A percentile compares a stretch with the other conserved stretches of the same genome.
Evolutionary conservation across 805 yeast species (phyloP).

Genomic region (Lipomyces yamadae): DNA sequence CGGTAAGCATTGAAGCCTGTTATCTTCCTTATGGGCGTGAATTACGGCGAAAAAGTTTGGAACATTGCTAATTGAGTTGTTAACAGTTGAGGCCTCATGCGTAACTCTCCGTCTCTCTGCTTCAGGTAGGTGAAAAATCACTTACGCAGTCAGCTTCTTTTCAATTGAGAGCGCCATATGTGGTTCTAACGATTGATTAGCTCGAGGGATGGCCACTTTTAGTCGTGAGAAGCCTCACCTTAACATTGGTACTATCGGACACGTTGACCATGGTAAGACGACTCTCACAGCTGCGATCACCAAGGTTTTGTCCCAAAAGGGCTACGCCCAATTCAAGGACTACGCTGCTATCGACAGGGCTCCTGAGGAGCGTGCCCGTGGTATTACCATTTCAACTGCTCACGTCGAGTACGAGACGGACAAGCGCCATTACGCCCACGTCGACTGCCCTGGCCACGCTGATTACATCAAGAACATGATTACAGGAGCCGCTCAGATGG

Average conservation of each 20-base stretch:
- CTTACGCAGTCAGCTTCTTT: neutral
- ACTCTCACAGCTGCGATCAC: slow-evolving; percentile 98
- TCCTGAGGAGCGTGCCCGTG: slow-evolving; percentile 99
- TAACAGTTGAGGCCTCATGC: slow-evolving; percentile 21
- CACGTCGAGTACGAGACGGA: slow-evolving; percentile 97
- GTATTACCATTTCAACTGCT: slow-evolving; percentile 97
- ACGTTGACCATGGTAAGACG: slow-evolving; percentile 98
- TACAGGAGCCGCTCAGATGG: slow-evolving; percentile 99
- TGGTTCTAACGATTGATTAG: neutral
- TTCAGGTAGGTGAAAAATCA: slow-evolving; percentile 10
- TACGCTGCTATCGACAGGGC: slow-evolving; percentile 94
- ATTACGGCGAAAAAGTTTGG: neutral
- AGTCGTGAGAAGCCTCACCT: slow-evolving; percentile 96
- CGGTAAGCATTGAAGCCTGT: slow-evolving; percentile 13
- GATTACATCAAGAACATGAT: slow-evolving; percentile 99
- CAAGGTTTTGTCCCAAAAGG: slow-evolving; percentile 83
- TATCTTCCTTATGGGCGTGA: neutral
- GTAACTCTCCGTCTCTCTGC: slow-evolving; percentile 15
- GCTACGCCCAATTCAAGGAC: slow-evolving; percentile 93
- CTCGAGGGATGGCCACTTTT: slow-evolving; percentile 59
- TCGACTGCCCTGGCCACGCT: slow-evolving; percentile 98
- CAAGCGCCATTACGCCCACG: slow-evolving; percentile 95
- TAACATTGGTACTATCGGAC: slow-evolving; percentile 97
- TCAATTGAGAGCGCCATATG: neutral
- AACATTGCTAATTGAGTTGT: slow-evolving; percentile 10